Conservation (phyloP, 176 grass and related monocot genomes). For the Poa pratensis region DNA sequence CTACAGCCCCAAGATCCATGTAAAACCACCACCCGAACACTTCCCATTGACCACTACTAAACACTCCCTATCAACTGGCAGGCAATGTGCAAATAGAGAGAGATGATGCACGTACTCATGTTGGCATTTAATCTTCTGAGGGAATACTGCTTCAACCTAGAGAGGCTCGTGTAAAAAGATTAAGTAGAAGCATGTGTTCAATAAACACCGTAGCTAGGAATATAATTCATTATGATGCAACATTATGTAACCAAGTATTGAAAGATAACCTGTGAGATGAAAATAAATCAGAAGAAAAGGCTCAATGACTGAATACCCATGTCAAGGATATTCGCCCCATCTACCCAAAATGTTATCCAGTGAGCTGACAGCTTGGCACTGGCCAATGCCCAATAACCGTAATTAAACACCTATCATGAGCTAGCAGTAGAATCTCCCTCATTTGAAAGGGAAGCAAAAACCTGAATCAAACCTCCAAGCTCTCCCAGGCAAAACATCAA, state of each 20-base stretch:
- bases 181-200: background rate
- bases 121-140: background rate
- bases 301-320: background rate
- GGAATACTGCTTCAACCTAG: background rate
- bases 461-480: background rate
- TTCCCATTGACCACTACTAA: background rate
- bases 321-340: background rate
- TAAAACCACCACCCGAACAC: background rate
- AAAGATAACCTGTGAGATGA: background rate
- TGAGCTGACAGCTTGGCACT: background rate
- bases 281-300: background rate
- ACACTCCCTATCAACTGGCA: background rate
- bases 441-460: background rate
- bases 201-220: constrained; percentile 5
- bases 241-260: background rate
- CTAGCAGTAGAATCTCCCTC: background rate
- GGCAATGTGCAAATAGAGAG: background rate
- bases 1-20: background rate
- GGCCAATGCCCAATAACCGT: background rate
- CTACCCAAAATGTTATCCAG: background rate
- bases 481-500: background rate
- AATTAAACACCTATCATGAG: background rate
- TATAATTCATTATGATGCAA: background rate
- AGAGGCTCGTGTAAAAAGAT: background rate
- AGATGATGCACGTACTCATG: background rate